Conservation (phyloP, 2,329 filamentous ascomycete species). For the Aureobasidium vineae region DNA sequence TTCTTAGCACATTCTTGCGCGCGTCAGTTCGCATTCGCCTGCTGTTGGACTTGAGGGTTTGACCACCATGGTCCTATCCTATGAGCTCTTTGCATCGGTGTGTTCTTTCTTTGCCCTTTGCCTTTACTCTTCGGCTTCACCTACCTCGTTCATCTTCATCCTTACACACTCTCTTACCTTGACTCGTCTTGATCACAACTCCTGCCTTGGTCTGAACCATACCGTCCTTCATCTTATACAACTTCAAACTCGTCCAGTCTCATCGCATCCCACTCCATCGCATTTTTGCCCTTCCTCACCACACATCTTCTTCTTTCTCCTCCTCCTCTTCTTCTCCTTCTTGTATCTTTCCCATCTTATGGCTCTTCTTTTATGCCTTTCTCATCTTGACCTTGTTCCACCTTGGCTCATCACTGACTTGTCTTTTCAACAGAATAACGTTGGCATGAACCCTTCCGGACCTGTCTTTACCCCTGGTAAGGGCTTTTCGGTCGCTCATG, state of each 20-base stretch:
- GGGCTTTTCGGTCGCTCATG: neutral
- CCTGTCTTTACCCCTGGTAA: constrained; percentile 1
- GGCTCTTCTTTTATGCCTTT: neutral
- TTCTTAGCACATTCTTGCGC: neutral
- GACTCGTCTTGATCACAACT: neutral
- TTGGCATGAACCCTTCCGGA: neutral
- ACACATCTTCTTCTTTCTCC: neutral
- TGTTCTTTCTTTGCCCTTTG: neutral
- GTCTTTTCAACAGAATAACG: neutral
- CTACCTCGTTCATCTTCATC: neutral
- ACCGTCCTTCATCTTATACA: neutral
- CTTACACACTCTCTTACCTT: neutral
- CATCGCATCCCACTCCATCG: neutral
- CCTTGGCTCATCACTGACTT: neutral
- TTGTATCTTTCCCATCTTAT: neutral
- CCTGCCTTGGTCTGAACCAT: neutral
- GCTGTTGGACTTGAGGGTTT: neutral
- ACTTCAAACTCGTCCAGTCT: neutral
- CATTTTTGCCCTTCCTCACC: neutral
- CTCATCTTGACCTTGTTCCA: too few species aligned
- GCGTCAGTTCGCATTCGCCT: neutral
- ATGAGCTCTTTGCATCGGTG: neutral
- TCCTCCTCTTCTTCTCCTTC: neutral
- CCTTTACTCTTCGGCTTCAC: neutral
- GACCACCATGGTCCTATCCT: neutral